phyloP scores from a whole-genome alignment of 164 flowering plant genomes.

The Buxus sempervirens region DNA sequence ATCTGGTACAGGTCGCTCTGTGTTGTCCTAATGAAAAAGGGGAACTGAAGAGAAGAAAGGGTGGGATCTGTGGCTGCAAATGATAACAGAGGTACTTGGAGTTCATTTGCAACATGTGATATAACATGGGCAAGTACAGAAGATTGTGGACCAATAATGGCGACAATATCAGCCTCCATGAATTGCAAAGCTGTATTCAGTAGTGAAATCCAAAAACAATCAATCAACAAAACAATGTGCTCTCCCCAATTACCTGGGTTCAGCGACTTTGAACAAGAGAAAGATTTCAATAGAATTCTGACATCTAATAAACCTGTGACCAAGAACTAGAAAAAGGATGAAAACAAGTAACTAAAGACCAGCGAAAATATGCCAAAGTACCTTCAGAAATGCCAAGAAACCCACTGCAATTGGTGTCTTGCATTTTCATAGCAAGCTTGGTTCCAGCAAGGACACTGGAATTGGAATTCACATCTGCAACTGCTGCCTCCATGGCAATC shows the following conservation, averaged over 20 bases:
- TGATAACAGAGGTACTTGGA: slow-evolving; percentile 81
- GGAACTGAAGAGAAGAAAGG: slow-evolving; percentile 74
- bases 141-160: slow-evolving; percentile 84
- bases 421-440: slow-evolving; percentile 42
- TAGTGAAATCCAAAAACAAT: background rate
- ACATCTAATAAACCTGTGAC: background rate
- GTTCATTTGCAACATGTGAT: slow-evolving; percentile 73
- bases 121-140: slow-evolving; percentile 75
- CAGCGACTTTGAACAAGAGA: background rate
- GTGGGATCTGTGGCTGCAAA: slow-evolving; percentile 88
- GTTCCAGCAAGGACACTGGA: slow-evolving; percentile 62
- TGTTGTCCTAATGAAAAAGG: slow-evolving; percentile 68
- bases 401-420: slow-evolving; percentile 67
- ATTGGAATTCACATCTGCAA: slow-evolving; percentile 77
- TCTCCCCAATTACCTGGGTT: slow-evolving; percentile 26
- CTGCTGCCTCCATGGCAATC: slow-evolving; percentile 77
- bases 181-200: slow-evolving; percentile 54
- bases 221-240: slow-evolving; percentile 27
- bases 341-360: background rate
- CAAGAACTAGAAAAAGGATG: background rate
- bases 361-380: background rate
- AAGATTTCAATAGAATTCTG: background rate
- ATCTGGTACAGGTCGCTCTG: slow-evolving; percentile 80
- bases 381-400: slow-evolving; percentile 54
- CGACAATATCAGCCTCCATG: slow-evolving; percentile 76